A percentile compares a stretch with the other conserved stretches of the same genome.
These are phyloP conservation scores for Ambrosiella cleistominuta DNA, from an alignment of 2,329 filamentous ascomycete species.

Conservation along the genomic window DNA sequence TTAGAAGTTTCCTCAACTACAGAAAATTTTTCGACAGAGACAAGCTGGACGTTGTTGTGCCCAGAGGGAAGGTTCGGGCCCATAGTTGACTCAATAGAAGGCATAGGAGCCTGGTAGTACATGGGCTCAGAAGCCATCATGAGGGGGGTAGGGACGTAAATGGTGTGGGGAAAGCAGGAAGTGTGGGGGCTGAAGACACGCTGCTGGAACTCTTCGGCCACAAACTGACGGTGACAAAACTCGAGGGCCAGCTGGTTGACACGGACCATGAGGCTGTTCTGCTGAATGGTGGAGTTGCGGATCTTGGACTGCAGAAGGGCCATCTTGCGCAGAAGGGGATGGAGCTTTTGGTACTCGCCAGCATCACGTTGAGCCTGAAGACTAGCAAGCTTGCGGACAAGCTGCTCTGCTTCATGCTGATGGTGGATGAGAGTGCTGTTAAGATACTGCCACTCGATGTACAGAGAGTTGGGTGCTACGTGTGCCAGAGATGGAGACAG, in stretches of 20 bases:
- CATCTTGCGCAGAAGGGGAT: constrained; percentile 9
- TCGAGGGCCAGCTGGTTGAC: constrained; percentile 12
- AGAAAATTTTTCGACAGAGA: constrained; percentile 1
- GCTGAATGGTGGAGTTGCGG: constrained; percentile 5
- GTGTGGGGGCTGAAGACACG: constrained; percentile 4
- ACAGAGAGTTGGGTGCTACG: constrained; percentile 1
- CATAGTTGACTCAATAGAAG: not conserved
- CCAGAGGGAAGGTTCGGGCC: not conserved
- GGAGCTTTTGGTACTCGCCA: constrained; percentile 4
- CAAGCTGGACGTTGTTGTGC: too few relatives aligned
- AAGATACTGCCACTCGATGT: constrained; percentile 10
- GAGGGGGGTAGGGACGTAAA: not conserved
- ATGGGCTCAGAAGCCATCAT: not conserved
- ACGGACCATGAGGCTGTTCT: constrained; percentile 8
- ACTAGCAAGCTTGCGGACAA: constrained; percentile 9
- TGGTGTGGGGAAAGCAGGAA: not conserved
- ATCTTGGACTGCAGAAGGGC: constrained; percentile 6
- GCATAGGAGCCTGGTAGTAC: not conserved
- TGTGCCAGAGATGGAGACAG: constrained; percentile 5
- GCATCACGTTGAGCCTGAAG: constrained; percentile 7
- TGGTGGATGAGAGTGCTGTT: constrained; percentile 5
- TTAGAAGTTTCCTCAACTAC: not conserved
- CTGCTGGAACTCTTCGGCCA: constrained; percentile 9
- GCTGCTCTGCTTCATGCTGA: constrained; percentile 4
- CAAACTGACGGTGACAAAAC: constrained; percentile 10